These are phyloP conservation scores for Ogataea henricii DNA, from an alignment of 805 yeast species.

Conservation along the genomic window DNA sequence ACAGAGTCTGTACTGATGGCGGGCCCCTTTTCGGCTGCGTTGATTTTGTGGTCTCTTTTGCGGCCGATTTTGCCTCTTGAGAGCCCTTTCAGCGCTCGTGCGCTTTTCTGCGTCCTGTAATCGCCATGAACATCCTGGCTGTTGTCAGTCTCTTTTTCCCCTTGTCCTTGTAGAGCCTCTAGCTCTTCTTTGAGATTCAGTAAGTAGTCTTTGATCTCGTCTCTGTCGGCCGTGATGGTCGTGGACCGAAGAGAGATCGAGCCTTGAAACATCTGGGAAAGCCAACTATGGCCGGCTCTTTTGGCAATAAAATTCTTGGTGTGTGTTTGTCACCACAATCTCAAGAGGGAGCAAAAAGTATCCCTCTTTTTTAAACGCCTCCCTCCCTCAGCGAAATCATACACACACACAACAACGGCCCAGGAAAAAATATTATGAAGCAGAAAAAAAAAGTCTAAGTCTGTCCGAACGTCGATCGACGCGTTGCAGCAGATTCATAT, in stretches of 20 bases:
- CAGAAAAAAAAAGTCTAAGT: too few species aligned
- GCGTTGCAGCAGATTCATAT: not conserved
- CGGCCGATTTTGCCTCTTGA: not conserved
- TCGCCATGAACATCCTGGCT: not conserved
- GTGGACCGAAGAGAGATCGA: conserved; percentile 18
- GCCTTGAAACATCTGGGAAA: conserved; percentile 24
- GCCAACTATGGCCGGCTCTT: too few species aligned
- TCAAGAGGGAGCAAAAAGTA: not conserved
- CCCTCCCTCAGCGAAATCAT: not conserved
- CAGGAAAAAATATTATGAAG: too few species aligned
- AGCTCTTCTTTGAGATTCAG: conserved; percentile 17
- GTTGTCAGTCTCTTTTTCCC: conserved; percentile 1
- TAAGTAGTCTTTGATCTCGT: conserved; percentile 17
- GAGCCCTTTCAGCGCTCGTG: not conserved
- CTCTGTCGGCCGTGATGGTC: conserved; percentile 11
- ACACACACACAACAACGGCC: too few species aligned
- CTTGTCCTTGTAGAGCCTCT: not conserved
- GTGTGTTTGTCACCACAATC: not conserved
- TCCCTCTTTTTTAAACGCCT: conserved; percentile 9
- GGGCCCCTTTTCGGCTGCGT: not conserved
- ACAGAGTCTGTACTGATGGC: not conserved
- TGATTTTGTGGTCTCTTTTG: not conserved
- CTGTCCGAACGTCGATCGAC: not conserved
- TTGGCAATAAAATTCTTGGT: too few species aligned
- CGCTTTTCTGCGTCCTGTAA: not conserved